Conservation (phyloP, 2,329 filamentous ascomycete species). For the Fusarium albosuccineum region DNA sequence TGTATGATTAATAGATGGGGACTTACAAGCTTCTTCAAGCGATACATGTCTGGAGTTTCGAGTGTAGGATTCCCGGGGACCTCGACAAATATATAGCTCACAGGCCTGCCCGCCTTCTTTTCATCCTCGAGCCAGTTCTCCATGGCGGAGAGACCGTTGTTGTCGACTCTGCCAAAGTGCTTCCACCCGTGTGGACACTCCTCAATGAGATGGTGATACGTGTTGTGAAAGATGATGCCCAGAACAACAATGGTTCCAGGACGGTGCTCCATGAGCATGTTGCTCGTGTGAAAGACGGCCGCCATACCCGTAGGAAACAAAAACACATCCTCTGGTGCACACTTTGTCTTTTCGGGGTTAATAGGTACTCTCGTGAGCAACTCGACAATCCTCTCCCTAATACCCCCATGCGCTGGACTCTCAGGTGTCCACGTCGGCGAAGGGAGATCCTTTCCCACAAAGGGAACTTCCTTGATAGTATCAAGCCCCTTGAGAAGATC, state of each 20-base stretch:
- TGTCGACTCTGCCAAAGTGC: constrained; percentile 61
- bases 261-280: constrained; percentile 52
- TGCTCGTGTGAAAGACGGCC: constrained; percentile 60
- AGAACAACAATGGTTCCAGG: constrained; percentile 57
- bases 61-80: constrained; percentile 54
- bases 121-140: constrained; percentile 60
- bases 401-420: constrained; percentile 51
- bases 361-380: constrained; percentile 58
- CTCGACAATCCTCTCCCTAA: constrained; percentile 57
- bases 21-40: constrained; percentile 56
- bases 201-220: constrained; percentile 61
- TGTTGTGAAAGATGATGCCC: constrained; percentile 66
- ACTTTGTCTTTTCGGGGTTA: constrained; percentile 44
- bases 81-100: constrained; percentile 64
- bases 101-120: constrained; percentile 52
- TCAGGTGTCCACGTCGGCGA: constrained; percentile 57
- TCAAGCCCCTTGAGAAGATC: constrained; percentile 55
- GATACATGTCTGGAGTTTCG: constrained; percentile 50
- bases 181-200: constrained; percentile 59
- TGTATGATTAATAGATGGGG: background rate
- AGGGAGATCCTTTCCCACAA: constrained; percentile 44
- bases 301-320: constrained; percentile 69
- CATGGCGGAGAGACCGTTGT: constrained; percentile 57
- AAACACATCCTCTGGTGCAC: constrained; percentile 58
- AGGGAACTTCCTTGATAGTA: constrained; percentile 51